Conservation (phyloP, 495 filamentous ascomycete genomes). For the Penicillium coprophilum region DNA sequence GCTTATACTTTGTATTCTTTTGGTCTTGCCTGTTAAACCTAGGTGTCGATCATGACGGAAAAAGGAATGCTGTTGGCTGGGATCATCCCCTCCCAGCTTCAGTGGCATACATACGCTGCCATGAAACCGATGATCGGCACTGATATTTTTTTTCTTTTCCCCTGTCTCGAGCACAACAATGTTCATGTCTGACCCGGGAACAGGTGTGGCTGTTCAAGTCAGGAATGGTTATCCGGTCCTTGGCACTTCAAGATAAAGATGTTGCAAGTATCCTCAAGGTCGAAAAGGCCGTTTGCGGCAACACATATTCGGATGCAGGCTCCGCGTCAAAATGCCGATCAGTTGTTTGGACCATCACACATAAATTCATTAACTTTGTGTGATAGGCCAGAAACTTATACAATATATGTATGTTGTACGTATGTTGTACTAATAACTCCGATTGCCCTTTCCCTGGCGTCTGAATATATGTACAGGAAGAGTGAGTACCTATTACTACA, state of each 20-base stretch:
- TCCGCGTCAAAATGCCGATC: slow-evolving; percentile 5
- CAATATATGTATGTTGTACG: no score
- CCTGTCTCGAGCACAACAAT: not conserved
- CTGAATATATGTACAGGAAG: not conserved
- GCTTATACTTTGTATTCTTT: not conserved
- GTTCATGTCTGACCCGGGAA: not conserved
- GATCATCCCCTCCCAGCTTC: slow-evolving; percentile 10
- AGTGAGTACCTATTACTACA: not conserved
- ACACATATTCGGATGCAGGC: slow-evolving; percentile 12
- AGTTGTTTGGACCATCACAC: slow-evolving; percentile 10
- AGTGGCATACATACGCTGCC: slow-evolving; percentile 6
- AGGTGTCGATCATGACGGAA: slow-evolving; percentile 16
- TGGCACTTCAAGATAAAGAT: not conserved
- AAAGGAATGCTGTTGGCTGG: slow-evolving; percentile 15
- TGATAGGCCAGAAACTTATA: not conserved
- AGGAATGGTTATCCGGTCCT: not conserved
- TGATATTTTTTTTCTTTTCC: not conserved
- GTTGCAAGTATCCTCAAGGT: not conserved
- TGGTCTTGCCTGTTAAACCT: not conserved
- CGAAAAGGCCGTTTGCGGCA: slow-evolving; percentile 11
- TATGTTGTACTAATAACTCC: not conserved
- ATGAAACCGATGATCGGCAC: slow-evolving; percentile 14
- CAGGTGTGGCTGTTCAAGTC: not conserved
- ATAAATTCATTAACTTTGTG: not conserved
- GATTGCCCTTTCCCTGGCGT: not conserved